Conservation (phyloP, 441 rosid species). For the Arabidopsis hybrid region DNA sequence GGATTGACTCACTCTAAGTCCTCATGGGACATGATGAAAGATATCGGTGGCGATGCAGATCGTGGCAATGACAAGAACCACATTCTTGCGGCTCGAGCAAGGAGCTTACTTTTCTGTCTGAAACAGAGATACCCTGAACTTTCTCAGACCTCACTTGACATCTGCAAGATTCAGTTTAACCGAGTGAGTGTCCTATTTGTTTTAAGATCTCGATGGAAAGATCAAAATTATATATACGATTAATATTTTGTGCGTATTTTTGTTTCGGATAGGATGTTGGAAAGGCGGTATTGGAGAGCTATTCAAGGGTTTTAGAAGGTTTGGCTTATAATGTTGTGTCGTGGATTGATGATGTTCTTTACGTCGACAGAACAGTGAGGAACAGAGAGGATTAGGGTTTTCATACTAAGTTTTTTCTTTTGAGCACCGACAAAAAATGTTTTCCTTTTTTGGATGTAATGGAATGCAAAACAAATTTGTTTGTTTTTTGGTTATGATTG, state of each 20-base stretch:
- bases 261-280: conserved; percentile 78
- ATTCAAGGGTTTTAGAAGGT: conserved; percentile 94
- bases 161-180: conserved; percentile 75
- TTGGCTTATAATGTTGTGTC: conserved; percentile 94
- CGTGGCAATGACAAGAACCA: conserved; percentile 64
- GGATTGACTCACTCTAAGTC: conserved; percentile 57
- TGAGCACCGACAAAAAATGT: not conserved
- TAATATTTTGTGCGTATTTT: not conserved
- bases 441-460: conserved; percentile 12
- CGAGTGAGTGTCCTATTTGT: conserved; percentile 46
- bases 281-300: conserved; percentile 90
- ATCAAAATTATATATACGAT: not conserved
- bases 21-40: conserved; percentile 77
- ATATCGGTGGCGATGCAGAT: conserved; percentile 58
- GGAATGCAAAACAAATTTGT: conserved; percentile 12
- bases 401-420: not conserved
- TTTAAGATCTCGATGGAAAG: not conserved
- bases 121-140: conserved; percentile 77
- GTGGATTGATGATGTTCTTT: conserved; percentile 93
- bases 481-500: not conserved
- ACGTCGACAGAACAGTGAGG: conserved; percentile 71
- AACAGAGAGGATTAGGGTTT: conserved; percentile 50
- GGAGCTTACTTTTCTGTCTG: conserved; percentile 62
- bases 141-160: conserved; percentile 72
- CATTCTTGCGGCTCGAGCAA: conserved; percentile 65